Conservation (phyloP, 208 protist species). For the Leishmania guyanensis region DNA sequence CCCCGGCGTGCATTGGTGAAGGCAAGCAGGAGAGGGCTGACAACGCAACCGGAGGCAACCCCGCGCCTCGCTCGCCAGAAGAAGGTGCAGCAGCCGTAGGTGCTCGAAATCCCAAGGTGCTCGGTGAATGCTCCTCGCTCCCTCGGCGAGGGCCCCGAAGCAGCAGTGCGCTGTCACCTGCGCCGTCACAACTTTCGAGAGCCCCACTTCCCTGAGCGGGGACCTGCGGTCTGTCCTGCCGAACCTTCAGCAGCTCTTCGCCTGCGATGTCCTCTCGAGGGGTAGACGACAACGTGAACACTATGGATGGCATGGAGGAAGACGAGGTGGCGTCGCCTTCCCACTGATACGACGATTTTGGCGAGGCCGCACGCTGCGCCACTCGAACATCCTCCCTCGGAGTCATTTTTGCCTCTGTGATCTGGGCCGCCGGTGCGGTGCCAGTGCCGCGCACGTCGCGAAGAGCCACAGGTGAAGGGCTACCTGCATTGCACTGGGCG, state of each 20-base stretch:
- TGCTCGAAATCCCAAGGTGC: neutral
- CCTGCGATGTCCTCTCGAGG: neutral
- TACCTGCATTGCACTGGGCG: neutral
- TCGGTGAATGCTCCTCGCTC: neutral
- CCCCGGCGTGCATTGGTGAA: neutral
- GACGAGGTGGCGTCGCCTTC: neutral
- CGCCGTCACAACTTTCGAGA: neutral
- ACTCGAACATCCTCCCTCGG: too few relatives aligned
- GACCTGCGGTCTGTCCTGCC: neutral
- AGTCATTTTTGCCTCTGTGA: neutral
- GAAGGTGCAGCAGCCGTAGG: neutral
- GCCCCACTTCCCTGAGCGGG: neutral
- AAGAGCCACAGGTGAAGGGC: neutral
- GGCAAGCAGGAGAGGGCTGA: neutral
- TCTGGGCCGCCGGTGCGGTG: neutral
- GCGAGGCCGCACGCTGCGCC: neutral
- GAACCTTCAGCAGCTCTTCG: neutral
- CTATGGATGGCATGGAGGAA: slow-evolving; percentile 4
- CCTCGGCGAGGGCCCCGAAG: neutral
- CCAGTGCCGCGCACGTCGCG: neutral
- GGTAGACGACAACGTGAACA: slow-evolving; percentile 1
- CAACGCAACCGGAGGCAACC: neutral
- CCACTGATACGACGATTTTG: neutral
- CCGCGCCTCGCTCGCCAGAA: neutral
- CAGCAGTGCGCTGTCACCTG: neutral